phyloP scores from a whole-genome alignment of 306 rosid genomes.

The Glycine latifolia region DNA sequence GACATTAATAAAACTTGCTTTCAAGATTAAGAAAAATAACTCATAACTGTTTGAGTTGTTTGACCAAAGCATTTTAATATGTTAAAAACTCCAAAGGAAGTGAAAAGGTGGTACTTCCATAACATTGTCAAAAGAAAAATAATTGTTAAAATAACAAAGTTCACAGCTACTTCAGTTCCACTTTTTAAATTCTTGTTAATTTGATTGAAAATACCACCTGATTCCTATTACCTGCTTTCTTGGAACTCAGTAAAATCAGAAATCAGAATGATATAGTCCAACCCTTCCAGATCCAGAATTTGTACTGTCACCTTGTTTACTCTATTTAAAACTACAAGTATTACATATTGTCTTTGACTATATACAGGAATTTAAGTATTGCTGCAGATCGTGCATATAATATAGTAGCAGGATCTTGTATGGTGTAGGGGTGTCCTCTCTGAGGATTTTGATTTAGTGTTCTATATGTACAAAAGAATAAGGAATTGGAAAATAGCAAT shows the following conservation, averaged over 20 bases:
- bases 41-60: neutral
- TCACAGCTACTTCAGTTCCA: neutral
- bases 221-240: conserved; percentile 12
- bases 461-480: conserved; percentile 38
- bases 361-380: conserved; percentile 24
- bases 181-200: neutral
- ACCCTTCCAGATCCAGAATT: neutral
- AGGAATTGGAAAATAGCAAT: conserved; percentile 28
- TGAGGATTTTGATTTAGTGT: conserved; percentile 40
- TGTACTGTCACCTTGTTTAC: neutral
- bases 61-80: neutral
- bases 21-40: neutral
- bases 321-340: conserved; percentile 34
- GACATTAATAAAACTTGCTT: neutral
- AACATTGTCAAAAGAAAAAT: neutral
- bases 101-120: neutral
- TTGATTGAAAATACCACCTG: neutral
- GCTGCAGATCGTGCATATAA: neutral
- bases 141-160: neutral
- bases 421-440: conserved; percentile 24
- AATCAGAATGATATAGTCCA: neutral
- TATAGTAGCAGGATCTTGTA: conserved; percentile 24
- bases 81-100: neutral
- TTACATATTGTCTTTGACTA: neutral
- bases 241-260: neutral